These are phyloP conservation scores for Atkinsonella hypoxylon DNA, from an alignment of 2,329 filamentous ascomycete species.

Conservation along the genomic window DNA sequence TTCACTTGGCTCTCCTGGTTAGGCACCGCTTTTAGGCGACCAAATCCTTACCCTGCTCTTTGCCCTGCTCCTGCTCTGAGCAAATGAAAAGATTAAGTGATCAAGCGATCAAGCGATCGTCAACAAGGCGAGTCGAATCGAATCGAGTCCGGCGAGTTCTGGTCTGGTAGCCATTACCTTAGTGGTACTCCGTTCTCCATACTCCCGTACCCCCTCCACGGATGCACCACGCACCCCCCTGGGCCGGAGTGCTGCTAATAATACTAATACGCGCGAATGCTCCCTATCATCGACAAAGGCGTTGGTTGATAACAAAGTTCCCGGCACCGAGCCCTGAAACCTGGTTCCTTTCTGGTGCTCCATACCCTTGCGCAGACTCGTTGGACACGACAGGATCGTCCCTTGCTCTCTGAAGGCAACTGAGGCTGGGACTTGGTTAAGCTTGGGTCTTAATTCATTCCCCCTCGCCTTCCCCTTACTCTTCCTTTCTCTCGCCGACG, in stretches of 20 bases:
- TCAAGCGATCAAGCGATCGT: too few relatives aligned
- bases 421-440: slow-evolving; percentile 1
- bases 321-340: slow-evolving; percentile 6
- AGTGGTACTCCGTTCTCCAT: slow-evolving; percentile 3
- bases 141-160: neutral
- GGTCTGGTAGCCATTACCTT: too few relatives aligned
- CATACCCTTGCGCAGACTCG: slow-evolving; percentile 2
- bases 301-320: slow-evolving; percentile 8
- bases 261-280: slow-evolving; percentile 7
- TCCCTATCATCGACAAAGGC: slow-evolving; percentile 5
- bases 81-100: too few relatives aligned
- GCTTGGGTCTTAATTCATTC: slow-evolving; percentile 6
- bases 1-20: neutral
- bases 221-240: neutral
- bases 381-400: slow-evolving; percentile 7
- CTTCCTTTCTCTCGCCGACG: slow-evolving; percentile 5
- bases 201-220: too few relatives aligned
- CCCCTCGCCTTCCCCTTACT: slow-evolving; percentile 10
- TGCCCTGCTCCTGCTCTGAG: too few relatives aligned
- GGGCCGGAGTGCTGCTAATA: slow-evolving; percentile 6
- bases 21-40: neutral
- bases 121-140: neutral
- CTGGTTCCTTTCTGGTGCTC: slow-evolving; percentile 5
- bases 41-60: neutral
- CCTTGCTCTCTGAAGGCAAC: slow-evolving; percentile 1